Evolutionary conservation across 2,329 filamentous ascomycete genomes (phyloP).

Genomic region (Bipolaris zeicola): DNA sequence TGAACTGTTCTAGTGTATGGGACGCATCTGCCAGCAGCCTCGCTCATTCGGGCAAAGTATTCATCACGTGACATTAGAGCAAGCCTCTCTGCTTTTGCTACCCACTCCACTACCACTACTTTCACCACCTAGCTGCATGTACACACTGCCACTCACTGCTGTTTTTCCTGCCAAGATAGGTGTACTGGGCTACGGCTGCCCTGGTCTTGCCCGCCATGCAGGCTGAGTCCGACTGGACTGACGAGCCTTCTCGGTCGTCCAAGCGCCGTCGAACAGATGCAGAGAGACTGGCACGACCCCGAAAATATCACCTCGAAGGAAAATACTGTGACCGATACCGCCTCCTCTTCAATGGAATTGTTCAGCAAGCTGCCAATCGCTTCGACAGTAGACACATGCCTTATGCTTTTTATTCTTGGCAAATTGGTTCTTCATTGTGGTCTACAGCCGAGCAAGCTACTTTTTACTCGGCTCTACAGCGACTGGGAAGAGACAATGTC

Average conservation of each 20-base stretch:
- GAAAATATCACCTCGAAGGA: slow-evolving; percentile 41
- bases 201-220: too few species aligned
- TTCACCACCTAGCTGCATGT: too few species aligned
- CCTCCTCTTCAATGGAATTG: slow-evolving; percentile 41
- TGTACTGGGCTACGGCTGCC: too few species aligned
- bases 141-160: too few species aligned
- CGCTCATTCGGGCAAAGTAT: too few species aligned
- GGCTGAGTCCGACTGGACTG: too few species aligned
- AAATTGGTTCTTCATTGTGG: slow-evolving; percentile 76
- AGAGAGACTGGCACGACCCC: slow-evolving; percentile 16
- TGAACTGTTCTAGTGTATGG: too few species aligned
- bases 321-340: slow-evolving; percentile 55
- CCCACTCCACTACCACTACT: too few species aligned
- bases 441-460: slow-evolving; percentile 69
- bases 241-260: slow-evolving; percentile 21
- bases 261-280: slow-evolving; percentile 36
- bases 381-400: slow-evolving; percentile 12
- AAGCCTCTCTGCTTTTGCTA: too few species aligned
- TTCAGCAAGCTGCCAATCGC: slow-evolving; percentile 25
- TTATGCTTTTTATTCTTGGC: slow-evolving; percentile 49
- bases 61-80: too few species aligned
- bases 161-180: too few species aligned
- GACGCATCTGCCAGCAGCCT: too few species aligned
- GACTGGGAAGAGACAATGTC: slow-evolving; percentile 67
- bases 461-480: slow-evolving; percentile 70